phyloP scores from a whole-genome alignment of 2,329 filamentous ascomycete genomes.

The Pseudovirgaria hyperparasitica region DNA sequence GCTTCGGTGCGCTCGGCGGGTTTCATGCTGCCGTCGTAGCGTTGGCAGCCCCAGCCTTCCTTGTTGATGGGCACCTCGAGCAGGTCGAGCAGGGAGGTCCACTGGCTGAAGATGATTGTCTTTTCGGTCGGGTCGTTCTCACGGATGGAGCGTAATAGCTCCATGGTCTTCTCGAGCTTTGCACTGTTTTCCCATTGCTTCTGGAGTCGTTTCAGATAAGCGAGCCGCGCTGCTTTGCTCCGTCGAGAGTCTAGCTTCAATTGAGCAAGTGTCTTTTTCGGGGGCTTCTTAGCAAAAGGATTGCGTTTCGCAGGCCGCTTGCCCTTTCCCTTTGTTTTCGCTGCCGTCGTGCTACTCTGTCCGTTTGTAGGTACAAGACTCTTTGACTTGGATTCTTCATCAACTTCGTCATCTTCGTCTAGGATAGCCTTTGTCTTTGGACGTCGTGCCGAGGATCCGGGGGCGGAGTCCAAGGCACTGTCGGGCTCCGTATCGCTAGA shows the following conservation, averaged over 20 bases:
- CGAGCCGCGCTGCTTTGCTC: conserved; percentile 51
- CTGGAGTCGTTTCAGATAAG: conserved; percentile 56
- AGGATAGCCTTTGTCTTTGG: too few species aligned
- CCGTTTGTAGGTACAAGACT: too few species aligned
- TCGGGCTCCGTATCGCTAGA: conserved; percentile 1
- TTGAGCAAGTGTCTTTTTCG: conserved; percentile 42
- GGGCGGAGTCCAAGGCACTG: too few species aligned
- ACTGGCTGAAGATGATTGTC: conserved; percentile 72
- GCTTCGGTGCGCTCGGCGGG: conserved; percentile 52
- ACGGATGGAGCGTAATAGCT: conserved; percentile 45
- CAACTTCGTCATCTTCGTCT: too few species aligned
- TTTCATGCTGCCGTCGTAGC: conserved; percentile 68
- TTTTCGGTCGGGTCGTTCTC: conserved; percentile 49
- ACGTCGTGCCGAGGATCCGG: too few species aligned
- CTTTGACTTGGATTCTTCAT: too few species aligned
- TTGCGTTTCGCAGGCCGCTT: conserved; percentile 13
- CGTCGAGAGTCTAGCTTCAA: conserved; percentile 55
- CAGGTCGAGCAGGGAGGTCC: conserved; percentile 66
- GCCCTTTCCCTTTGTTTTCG: conserved; percentile 14
- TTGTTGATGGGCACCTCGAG: conserved; percentile 57
- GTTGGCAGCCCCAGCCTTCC: conserved; percentile 46
- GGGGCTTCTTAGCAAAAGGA: too few species aligned
- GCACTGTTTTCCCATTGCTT: conserved; percentile 61
- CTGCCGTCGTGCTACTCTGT: too few species aligned
- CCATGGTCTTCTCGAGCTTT: conserved; percentile 58